Evolutionary conservation across 441 rosid genomes (phyloP).

Genomic region (Croton setiger): DNA sequence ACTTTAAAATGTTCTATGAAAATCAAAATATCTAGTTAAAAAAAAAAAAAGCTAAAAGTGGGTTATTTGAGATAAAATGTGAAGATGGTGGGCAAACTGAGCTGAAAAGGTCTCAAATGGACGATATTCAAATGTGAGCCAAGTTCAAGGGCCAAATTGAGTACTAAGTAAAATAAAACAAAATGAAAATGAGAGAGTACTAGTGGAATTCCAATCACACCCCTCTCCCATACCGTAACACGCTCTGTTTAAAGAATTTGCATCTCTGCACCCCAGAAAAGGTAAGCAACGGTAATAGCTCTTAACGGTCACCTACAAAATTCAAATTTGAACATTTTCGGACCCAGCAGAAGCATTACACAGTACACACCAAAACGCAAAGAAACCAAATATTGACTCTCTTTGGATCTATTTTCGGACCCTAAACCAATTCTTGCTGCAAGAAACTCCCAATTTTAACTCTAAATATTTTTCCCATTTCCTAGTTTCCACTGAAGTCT

Average conservation of each 20-base stretch:
- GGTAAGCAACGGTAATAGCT: constrained; percentile 11
- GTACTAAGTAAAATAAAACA: too few species aligned
- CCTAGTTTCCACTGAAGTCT: constrained; percentile 2
- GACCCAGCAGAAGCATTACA: not conserved
- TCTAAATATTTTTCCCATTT: constrained; percentile 9
- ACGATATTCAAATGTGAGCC: too few species aligned
- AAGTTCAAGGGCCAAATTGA: too few species aligned
- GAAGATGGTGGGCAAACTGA: too few species aligned
- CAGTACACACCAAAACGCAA: not conserved
- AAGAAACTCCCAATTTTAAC: not conserved
- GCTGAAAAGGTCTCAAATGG: too few species aligned
- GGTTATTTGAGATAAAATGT: too few species aligned
- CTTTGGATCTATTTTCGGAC: constrained; percentile 2
- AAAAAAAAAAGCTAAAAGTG: too few species aligned
- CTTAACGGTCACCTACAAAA: constrained; percentile 32
- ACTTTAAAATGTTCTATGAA: too few species aligned
- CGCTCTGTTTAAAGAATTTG: too few species aligned
- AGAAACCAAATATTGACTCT: not conserved
- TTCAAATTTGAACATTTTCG: constrained; percentile 37
- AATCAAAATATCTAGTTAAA: too few species aligned
- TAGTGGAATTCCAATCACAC: not conserved
- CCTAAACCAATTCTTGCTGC: constrained; percentile 11
- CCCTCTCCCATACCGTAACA: too few species aligned
- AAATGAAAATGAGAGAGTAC: too few species aligned
- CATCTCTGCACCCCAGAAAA: not conserved